Conservation (phyloP, 108 stramenopile genomes). For the Nitzschia sp. region DNA sequence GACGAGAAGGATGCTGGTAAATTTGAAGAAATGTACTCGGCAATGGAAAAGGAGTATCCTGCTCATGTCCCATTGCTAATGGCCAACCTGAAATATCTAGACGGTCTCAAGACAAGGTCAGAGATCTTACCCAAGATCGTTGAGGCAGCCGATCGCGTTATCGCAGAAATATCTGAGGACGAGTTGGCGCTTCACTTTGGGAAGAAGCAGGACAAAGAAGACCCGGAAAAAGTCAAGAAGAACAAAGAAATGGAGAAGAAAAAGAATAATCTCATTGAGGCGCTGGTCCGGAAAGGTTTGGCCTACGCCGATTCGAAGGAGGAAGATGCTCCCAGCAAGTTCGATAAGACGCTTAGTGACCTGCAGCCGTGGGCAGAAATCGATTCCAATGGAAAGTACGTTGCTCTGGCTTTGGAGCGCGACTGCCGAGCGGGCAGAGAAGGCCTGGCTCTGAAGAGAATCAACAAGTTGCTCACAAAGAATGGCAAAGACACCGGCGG, state of each 20-base stretch:
- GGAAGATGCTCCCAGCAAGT: slow-evolving; percentile 5
- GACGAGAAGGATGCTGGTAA: slow-evolving; percentile 29
- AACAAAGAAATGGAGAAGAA: slow-evolving; percentile 53
- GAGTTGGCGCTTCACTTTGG: slow-evolving; percentile 51
- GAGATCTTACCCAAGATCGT: slow-evolving; percentile 28
- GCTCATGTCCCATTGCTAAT: slow-evolving; percentile 40
- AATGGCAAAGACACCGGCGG: slow-evolving; percentile 48
- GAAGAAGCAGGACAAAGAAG: slow-evolving; percentile 34
- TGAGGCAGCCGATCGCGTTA: slow-evolving; percentile 27
- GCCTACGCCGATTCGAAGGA: slow-evolving; percentile 33
- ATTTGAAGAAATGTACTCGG: slow-evolving; percentile 31
- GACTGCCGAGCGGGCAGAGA: slow-evolving; percentile 26
- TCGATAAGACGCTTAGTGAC: slow-evolving; percentile 29
- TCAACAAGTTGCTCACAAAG: slow-evolving; percentile 42
- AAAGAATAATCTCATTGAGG: slow-evolving; percentile 42
- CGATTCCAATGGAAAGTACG: slow-evolving; percentile 41
- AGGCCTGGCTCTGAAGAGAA: slow-evolving; percentile 35
- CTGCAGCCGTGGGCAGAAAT: slow-evolving; percentile 46
- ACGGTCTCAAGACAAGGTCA: slow-evolving; percentile 18
- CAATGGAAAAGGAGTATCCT: slow-evolving; percentile 27
- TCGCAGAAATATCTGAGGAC: slow-evolving; percentile 28
- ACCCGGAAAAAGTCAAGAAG: slow-evolving; percentile 25
- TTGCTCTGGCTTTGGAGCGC: slow-evolving; percentile 29
- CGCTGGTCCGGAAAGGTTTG: slow-evolving; percentile 35
- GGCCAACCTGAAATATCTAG: slow-evolving; percentile 32